These are phyloP conservation scores for Lactarius quietus DNA, from an alignment of 768 basidiomycete genomes.

Conservation along the genomic window DNA sequence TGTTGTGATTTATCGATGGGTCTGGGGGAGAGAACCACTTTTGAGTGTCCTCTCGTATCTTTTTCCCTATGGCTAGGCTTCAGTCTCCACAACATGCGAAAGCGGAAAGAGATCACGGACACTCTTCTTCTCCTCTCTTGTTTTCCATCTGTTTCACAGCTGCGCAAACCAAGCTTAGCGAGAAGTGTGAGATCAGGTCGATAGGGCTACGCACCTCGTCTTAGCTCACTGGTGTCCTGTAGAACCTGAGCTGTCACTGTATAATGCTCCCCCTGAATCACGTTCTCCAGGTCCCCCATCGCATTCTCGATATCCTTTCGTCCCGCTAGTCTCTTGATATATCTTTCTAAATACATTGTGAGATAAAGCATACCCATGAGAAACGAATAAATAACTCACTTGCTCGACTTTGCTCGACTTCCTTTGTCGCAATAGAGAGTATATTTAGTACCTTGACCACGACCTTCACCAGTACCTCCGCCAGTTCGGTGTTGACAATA, in stretches of 20 bases:
- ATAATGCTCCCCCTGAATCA: no score
- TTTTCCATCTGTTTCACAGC: neutral
- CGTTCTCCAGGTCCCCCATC: no score
- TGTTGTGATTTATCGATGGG: no score
- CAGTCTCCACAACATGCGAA: neutral
- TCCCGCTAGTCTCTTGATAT: no score
- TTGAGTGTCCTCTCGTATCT: neutral
- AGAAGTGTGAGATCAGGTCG: neutral
- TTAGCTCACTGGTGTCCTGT: no score
- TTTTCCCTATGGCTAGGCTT: neutral
- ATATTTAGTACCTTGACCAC: neutral
- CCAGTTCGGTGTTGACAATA: neutral
- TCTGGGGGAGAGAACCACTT: no score
- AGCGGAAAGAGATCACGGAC: neutral
- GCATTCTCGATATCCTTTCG: no score
- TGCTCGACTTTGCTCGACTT: neutral
- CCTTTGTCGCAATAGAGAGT: no score
- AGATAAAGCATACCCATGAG: no score
- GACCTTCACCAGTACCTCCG: neutral
- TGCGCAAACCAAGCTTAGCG: neutral
- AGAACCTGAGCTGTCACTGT: no score
- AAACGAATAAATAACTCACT: neutral
- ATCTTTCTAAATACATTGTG: no score
- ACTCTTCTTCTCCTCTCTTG: neutral
- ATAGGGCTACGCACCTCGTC: neutral